Evolutionary conservation across 2,329 filamentous ascomycete genomes (phyloP).

Genomic region (Penicillium griseofulvum): DNA sequence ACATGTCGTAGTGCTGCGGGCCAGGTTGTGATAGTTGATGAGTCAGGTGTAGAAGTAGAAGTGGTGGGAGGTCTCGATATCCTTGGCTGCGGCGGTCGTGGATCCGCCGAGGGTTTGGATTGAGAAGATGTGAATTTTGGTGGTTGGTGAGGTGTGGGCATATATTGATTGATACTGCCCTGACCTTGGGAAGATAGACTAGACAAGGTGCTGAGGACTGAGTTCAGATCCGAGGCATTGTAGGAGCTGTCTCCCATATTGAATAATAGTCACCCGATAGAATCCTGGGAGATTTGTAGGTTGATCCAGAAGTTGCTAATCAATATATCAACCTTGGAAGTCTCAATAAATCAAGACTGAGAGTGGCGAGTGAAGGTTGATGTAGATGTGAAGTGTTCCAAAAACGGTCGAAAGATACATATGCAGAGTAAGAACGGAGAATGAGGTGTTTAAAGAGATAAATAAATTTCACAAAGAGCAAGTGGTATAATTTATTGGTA

Average conservation of each 20-base stretch:
- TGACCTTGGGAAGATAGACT: constrained; percentile 31
- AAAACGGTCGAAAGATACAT: background rate
- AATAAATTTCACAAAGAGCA: background rate
- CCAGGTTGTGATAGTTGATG: constrained; percentile 53
- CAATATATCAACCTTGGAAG: background rate
- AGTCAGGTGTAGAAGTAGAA: constrained; percentile 29
- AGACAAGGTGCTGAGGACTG: constrained; percentile 44
- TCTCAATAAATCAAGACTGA: background rate
- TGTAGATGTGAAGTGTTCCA: background rate
- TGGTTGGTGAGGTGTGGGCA: constrained; percentile 5
- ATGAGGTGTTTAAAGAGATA: background rate
- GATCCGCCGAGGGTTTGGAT: background rate
- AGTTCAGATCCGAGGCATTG: constrained; percentile 38
- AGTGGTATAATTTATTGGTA: background rate
- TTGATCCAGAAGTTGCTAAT: background rate
- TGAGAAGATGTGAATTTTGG: background rate
- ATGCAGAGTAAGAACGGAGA: background rate
- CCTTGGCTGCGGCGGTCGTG: constrained; percentile 2
- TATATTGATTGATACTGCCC: background rate
- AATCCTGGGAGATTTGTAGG: background rate
- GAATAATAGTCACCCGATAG: background rate
- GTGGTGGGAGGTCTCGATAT: constrained; percentile 7
- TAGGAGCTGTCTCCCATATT: constrained; percentile 24
- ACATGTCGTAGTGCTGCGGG: constrained; percentile 51
- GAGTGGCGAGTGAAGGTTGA: background rate